phyloP scores from a whole-genome alignment of 73 alveolate species.

The Blepharisma japonicum region DNA sequence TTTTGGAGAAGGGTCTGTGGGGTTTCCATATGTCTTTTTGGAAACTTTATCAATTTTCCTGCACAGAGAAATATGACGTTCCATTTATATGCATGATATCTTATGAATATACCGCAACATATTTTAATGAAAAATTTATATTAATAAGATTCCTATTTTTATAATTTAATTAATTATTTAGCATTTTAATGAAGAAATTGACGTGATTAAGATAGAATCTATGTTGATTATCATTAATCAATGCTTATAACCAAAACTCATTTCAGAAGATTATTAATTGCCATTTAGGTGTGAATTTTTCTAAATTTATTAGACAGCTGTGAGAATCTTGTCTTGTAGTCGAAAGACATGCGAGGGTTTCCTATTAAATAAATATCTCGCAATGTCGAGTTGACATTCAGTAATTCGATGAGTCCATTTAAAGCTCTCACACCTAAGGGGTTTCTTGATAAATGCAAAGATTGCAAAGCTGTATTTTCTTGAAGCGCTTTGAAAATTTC shows the following conservation, averaged over 20 bases:
- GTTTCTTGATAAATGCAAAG: not conserved
- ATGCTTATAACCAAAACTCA: too few species aligned
- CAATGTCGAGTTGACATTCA: constrained; percentile 2
- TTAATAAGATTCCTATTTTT: too few species aligned
- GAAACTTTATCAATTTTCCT: not conserved
- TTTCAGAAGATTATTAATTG: too few species aligned
- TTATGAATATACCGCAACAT: too few species aligned
- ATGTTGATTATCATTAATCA: too few species aligned
- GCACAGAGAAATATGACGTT: too few species aligned
- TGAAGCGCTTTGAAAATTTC: constrained; percentile 22
- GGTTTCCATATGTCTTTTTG: not conserved
- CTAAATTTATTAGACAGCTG: constrained; percentile 1
- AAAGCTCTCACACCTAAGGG: not conserved
- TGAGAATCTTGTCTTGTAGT: constrained; percentile 1
- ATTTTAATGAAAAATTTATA: too few species aligned
- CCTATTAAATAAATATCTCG: constrained; percentile 3
- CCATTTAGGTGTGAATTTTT: constrained; percentile 8
- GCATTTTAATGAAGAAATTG: too few species aligned
- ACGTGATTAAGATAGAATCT: too few species aligned
- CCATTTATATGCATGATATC: too few species aligned
- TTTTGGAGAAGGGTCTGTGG: not conserved
- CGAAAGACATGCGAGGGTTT: constrained; percentile 4
- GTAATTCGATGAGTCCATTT: not conserved
- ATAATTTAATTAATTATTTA: too few species aligned
- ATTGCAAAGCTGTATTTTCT: constrained; percentile 1